Conservation (phyloP, 2,329 filamentous ascomycete genomes). For the Monilinia vaccinii-corymbosi region DNA sequence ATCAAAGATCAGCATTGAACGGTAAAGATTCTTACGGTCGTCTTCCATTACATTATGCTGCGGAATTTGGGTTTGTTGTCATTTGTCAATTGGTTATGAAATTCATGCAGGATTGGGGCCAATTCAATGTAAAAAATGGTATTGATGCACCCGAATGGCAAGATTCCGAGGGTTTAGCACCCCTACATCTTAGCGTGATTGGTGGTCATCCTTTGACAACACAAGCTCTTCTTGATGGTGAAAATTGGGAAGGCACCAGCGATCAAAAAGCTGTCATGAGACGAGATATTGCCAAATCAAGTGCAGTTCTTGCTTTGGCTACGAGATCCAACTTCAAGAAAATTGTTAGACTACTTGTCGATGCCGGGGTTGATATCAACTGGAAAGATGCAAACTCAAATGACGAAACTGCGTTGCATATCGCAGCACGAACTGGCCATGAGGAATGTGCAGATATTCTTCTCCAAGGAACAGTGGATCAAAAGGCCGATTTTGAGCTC, state of each 20-base stretch:
- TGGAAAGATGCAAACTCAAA: conserved; percentile 66
- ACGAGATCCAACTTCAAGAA: conserved; percentile 77
- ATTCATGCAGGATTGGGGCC: conserved; percentile 79
- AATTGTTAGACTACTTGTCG: conserved; percentile 80
- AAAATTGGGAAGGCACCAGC: conserved; percentile 60
- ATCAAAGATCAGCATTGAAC: conserved; percentile 59
- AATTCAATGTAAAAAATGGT: conserved; percentile 75
- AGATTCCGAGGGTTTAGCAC: conserved; percentile 83
- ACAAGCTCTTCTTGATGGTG: conserved; percentile 67
- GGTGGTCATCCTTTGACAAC: conserved; percentile 85
- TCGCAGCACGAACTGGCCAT: conserved; percentile 84
- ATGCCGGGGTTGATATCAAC: conserved; percentile 87
- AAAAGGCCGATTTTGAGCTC: conserved; percentile 69
- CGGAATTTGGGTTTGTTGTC: conserved; percentile 89
- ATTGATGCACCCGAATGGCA: conserved; percentile 88
- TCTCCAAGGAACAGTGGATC: conserved; percentile 57
- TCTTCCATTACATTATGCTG: conserved; percentile 83
- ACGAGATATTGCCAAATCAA: conserved; percentile 69
- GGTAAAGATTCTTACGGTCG: conserved; percentile 72
- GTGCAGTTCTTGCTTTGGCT: conserved; percentile 78
- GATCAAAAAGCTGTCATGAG: conserved; percentile 55
- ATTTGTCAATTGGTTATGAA: conserved; percentile 81
- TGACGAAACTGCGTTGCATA: conserved; percentile 84
- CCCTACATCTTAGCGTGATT: conserved; percentile 84
- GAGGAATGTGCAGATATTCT: conserved; percentile 70